Conservation (phyloP, 768 basidiomycete species). For the Tricholoma flavovirens region DNA sequence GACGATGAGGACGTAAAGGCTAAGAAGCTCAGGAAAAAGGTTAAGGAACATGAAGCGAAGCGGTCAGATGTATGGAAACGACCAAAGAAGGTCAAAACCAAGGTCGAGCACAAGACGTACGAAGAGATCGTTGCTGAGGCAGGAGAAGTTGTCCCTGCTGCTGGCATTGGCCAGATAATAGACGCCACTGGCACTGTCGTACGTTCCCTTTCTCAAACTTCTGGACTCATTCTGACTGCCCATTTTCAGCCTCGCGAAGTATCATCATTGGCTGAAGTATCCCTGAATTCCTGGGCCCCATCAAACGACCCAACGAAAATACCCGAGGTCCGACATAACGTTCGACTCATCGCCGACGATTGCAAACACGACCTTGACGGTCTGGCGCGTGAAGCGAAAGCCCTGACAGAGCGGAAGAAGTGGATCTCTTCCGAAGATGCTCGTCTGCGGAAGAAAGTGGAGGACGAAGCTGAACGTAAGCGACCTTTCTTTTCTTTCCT, state of each 20-base stretch:
- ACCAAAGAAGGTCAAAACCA: slow-evolving; percentile 78
- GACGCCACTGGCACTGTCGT: slow-evolving; percentile 94
- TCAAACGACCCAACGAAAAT: slow-evolving; percentile 83
- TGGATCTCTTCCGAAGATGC: slow-evolving; percentile 67
- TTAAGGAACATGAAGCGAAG: slow-evolving; percentile 49
- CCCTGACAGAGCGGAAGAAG: slow-evolving; percentile 72
- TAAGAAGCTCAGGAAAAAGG: slow-evolving; percentile 48
- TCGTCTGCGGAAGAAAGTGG: slow-evolving; percentile 61
- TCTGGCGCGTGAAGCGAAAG: slow-evolving; percentile 84
- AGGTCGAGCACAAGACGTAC: slow-evolving; percentile 92
- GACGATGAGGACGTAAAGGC: slow-evolving; percentile 60
- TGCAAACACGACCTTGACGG: slow-evolving; percentile 84
- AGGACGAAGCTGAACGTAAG: slow-evolving; percentile 75
- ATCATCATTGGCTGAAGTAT: slow-evolving; percentile 74
- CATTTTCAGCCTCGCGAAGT: slow-evolving; percentile 73
- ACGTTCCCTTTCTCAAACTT: slow-evolving; percentile 19
- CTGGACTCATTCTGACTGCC: slow-evolving; percentile 3
- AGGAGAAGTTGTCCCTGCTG: slow-evolving; percentile 47
- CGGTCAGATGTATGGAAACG: slow-evolving; percentile 81
- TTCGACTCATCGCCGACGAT: slow-evolving; percentile 78
- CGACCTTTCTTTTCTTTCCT: slow-evolving; percentile 7
- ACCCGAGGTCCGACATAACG: slow-evolving; percentile 95
- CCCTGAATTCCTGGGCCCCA: slow-evolving; percentile 77
- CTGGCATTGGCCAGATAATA: slow-evolving; percentile 81
- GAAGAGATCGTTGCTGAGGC: slow-evolving; percentile 92